These are phyloP conservation scores for Lenzites betulinus DNA, from an alignment of 768 basidiomycete genomes.

Conservation along the genomic window DNA sequence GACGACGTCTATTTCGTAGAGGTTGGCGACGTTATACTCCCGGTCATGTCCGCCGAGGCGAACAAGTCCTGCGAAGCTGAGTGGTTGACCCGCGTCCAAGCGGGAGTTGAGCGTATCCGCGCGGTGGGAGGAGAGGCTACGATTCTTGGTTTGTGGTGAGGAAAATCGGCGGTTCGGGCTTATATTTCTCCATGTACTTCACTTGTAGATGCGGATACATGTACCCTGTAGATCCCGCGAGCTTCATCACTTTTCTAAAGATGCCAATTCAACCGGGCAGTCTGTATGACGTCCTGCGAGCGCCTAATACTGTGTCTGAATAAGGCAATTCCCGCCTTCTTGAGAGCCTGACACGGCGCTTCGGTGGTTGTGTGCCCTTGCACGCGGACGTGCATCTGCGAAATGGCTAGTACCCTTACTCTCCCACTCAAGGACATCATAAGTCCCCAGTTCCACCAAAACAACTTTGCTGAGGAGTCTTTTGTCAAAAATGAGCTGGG, in stretches of 20 bases:
- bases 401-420: conserved; percentile 23
- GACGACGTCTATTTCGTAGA: conserved; percentile 68
- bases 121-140: conserved; percentile 21
- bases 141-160: conserved; percentile 23
- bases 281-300: background rate
- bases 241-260: background rate
- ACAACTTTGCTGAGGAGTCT: conserved; percentile 79
- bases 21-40: conserved; percentile 36
- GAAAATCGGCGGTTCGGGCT: too few species aligned
- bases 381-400: conserved; percentile 10
- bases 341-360: background rate
- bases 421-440: conserved; percentile 59
- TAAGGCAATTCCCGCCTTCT: conserved; percentile 9
- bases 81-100: conserved; percentile 19
- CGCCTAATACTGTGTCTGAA: background rate
- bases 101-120: conserved; percentile 18
- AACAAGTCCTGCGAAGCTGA: conserved; percentile 5
- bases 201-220: too few species aligned
- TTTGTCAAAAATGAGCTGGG: conserved; percentile 82
- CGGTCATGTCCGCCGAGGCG: background rate
- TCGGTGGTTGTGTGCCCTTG: conserved; percentile 5
- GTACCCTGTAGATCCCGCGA: background rate
- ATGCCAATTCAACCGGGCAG: background rate
- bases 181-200: background rate
- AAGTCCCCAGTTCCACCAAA: conserved; percentile 92